Base-by-base conservation (phyloP, 257 asterid species). In the Nicotiana knightiana region DNA sequence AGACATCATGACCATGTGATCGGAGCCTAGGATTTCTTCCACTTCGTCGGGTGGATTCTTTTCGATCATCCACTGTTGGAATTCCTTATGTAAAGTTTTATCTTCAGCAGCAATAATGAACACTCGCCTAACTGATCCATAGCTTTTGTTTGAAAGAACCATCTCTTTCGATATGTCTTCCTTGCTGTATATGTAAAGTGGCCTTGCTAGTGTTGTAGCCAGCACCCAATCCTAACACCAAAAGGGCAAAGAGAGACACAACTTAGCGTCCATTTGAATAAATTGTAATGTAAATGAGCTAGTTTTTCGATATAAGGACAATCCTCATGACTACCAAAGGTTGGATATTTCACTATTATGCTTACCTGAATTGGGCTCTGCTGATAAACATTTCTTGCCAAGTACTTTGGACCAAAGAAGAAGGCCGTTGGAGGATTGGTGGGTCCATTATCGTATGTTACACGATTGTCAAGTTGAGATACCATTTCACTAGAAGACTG, bases 1-100 rank as follows among this genome's bases (percentile, higher is more conserved):
- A 16, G 88, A 85, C 82, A 84, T 79, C 90, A 87, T 84, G 12
- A 80, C 85, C 90, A 84, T 83, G 48, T 87, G 90, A 82, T 87
- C 89, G 5, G 92, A 76, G 8, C 88, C 92, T 24, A 0, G 18
- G 24, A 89, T 65, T 66, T 82, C 82, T 55, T 13, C 66, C 24
- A 86, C 89, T 79, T 86, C 86, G 66, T 83, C 46, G 1, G 89
- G 87, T 11, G 88, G 84, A 43, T 84, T 89, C 6, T 83, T 68
- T 67, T 79, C 13, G 16, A 84, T 79, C 88, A 87, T 84, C 88
- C 92, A 84, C 46, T 67, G 57, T 17, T 75, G 83, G 4, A 81
- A 81, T 3, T 84, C 80, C 80, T 62, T 83, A 1, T 6, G 53
- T 4, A 7, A 6, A 32, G 24, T 5, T 57, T 76, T 88, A 77